Evolutionary conservation across 106 monocot genomes (phyloP).

Genomic region (Cymbidium sinense): DNA sequence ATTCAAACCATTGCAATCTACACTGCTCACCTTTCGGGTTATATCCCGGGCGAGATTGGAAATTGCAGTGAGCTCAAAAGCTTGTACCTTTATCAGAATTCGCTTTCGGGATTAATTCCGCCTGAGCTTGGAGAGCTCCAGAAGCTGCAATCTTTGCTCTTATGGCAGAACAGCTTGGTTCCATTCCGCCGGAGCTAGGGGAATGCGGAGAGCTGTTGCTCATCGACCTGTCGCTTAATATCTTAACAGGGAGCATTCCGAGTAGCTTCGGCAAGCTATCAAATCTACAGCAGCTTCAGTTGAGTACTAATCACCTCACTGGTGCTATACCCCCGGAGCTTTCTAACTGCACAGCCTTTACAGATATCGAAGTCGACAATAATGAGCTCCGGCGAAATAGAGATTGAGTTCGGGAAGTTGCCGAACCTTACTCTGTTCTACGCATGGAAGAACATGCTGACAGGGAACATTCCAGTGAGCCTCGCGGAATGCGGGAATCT

Average conservation of each 20-base stretch:
- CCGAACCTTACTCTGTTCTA: constrained; percentile 60
- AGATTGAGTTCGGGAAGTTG: constrained; percentile 51
- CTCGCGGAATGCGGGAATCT: constrained; percentile 54
- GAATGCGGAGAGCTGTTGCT: constrained; percentile 44
- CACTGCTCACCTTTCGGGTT: constrained; percentile 61
- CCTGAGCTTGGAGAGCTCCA: constrained; percentile 45
- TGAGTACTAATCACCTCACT: constrained; percentile 71
- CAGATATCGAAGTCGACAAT: constrained; percentile 82
- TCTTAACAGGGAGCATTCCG: constrained; percentile 63
- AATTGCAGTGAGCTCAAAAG: constrained; percentile 59
- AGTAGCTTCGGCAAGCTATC: constrained; percentile 41
- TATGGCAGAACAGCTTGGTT: constrained; percentile 82
- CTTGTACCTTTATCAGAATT: constrained; percentile 88
- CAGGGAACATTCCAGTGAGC: constrained; percentile 55
- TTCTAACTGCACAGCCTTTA: constrained; percentile 55
- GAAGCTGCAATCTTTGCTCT: constrained; percentile 65
- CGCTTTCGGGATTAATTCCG: constrained; percentile 68
- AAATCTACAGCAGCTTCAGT: constrained; percentile 61
- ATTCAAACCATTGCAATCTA: constrained; percentile 83
- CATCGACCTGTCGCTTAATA: constrained; percentile 73
- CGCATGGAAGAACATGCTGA: constrained; percentile 86
- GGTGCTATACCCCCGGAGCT: constrained; percentile 57
- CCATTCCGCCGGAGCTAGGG: constrained; percentile 70
- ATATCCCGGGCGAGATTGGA: constrained; percentile 71
- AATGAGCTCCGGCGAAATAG: constrained; percentile 73